Conservation (phyloP, 1,284 basidiomycete genomes). For the Cryptococcus hybrid region DNA sequence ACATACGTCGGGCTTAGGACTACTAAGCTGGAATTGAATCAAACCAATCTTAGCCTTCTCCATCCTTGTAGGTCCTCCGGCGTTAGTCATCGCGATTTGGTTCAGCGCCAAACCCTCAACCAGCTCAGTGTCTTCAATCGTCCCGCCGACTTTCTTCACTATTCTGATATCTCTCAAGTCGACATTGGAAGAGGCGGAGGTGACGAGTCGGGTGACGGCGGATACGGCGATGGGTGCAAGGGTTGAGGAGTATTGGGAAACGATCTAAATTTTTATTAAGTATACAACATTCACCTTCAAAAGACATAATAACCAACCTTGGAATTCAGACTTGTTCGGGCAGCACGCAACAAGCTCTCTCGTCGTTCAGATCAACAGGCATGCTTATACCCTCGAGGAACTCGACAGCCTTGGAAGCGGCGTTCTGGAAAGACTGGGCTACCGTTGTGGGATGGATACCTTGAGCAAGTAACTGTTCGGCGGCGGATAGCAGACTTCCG, state of each 20-base stretch:
- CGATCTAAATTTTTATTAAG: constrained; percentile 63
- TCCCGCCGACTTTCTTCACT: constrained; percentile 98
- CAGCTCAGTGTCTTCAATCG: constrained; percentile 98
- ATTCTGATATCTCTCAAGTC: constrained; percentile 95
- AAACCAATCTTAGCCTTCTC: constrained; percentile 99
- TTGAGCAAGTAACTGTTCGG: constrained; percentile 96
- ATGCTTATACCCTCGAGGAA: constrained; percentile 90
- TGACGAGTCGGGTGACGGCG: constrained; percentile 88
- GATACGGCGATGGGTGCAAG: constrained; percentile 96
- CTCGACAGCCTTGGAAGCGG: constrained; percentile 90
- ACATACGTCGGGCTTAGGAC: constrained; percentile 94
- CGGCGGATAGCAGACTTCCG: constrained; percentile 86
- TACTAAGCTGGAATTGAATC: constrained; percentile 97
- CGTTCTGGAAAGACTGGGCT: constrained; percentile 92
- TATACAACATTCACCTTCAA: neutral
- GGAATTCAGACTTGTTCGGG: constrained; percentile 93
- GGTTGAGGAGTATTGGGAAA: constrained; percentile 97
- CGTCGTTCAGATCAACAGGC: constrained; percentile 89
- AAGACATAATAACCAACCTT: constrained; percentile 59
- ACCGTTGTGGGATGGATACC: constrained; percentile 98
- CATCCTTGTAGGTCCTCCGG: constrained; percentile 90
- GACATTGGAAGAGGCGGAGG: constrained; percentile 84
- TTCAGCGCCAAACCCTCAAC: constrained; percentile 95
- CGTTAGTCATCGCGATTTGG: constrained; percentile 87
- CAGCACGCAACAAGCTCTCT: constrained; percentile 82